Conservation (phyloP, 179 eudicot species). For the Drosera spatulata region DNA sequence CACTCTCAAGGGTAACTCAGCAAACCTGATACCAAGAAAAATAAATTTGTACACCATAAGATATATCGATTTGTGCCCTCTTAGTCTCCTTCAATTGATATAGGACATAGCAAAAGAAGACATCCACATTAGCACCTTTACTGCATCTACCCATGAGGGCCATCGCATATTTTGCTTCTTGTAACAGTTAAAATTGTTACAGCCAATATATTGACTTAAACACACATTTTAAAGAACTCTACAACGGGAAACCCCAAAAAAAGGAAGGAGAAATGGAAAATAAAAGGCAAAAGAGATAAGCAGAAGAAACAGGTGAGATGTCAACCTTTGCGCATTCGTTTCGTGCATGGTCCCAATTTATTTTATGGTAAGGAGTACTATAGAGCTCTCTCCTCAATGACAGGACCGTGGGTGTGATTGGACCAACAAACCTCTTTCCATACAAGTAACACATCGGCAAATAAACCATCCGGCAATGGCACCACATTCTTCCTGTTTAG, state of each 20-base stretch:
- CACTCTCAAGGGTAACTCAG: no score
- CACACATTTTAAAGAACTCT: no score
- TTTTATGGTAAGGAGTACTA: slow-evolving; percentile 48
- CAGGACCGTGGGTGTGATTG: slow-evolving; percentile 46
- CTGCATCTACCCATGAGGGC: no score
- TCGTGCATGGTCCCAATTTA: slow-evolving; percentile 58
- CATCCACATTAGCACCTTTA: no score
- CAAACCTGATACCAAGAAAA: no score
- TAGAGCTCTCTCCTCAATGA: slow-evolving; percentile 50
- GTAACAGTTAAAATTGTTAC: no score
- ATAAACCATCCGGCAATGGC: slow-evolving; percentile 69
- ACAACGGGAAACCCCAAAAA: neutral
- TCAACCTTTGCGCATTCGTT: slow-evolving; percentile 64
- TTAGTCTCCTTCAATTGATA: no score
- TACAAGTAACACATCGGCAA: slow-evolving; percentile 73
- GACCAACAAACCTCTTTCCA: slow-evolving; percentile 72
- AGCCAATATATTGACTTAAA: no score
- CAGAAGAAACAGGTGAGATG: neutral
- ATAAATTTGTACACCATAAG: no score
- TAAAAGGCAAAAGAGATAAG: neutral
- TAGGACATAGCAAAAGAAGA: no score
- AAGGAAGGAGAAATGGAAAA: neutral
- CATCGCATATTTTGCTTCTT: no score
- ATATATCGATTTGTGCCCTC: no score
- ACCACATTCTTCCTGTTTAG: slow-evolving; percentile 66